These are phyloP conservation scores for Datura wrightii DNA, from an alignment of 257 asterid species.

Conservation along the genomic window DNA sequence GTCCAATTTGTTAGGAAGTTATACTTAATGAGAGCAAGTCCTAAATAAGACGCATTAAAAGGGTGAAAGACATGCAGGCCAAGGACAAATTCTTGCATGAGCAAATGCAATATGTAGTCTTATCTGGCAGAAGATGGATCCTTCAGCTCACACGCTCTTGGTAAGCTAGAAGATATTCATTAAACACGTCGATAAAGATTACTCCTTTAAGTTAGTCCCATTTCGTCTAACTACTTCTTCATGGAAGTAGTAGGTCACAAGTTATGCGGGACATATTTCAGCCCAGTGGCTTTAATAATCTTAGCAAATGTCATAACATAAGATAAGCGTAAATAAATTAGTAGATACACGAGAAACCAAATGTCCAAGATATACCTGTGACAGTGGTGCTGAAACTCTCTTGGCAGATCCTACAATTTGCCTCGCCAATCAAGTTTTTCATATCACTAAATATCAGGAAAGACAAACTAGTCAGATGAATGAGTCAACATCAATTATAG, in stretches of 20 bases:
- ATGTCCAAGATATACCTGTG: slow-evolving; percentile 47
- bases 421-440: slow-evolving; percentile 91
- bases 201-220: neutral
- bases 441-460: slow-evolving; percentile 63
- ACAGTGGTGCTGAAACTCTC: slow-evolving; percentile 91
- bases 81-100: neutral
- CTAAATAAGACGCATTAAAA: neutral
- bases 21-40: neutral
- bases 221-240: neutral
- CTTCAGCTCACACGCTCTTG: neutral
- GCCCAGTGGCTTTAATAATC: neutral
- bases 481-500: neutral
- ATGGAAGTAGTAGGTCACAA: neutral
- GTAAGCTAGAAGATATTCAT: neutral
- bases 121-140: neutral
- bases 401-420: slow-evolving; percentile 75
- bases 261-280: neutral
- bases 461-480: neutral
- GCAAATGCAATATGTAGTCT: neutral
- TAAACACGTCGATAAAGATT: neutral
- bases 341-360: neutral
- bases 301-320: neutral
- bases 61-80: neutral
- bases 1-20: neutral
- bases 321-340: neutral